Conservation (phyloP, 1,284 basidiomycete species). For the Pseudozyma thailandica region DNA sequence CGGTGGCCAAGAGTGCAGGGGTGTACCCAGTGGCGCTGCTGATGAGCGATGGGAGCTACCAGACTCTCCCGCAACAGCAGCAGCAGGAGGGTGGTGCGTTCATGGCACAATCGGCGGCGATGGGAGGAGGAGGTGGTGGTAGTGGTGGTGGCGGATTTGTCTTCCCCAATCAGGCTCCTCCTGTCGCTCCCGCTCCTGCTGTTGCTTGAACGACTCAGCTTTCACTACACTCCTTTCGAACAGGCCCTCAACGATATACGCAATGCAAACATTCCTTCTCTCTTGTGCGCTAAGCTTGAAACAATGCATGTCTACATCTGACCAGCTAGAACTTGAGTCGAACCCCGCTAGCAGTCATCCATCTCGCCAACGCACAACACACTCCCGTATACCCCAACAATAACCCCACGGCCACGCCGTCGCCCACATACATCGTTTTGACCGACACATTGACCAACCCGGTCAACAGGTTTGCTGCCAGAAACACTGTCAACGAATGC, state of each 20-base stretch:
- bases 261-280: too few species aligned
- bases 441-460: conserved; percentile 85
- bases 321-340: conserved; percentile 27
- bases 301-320: too few species aligned
- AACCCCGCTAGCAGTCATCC: conserved; percentile 15
- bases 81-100: too few species aligned
- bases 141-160: too few species aligned
- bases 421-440: conserved; percentile 81
- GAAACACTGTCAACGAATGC: conserved; percentile 82
- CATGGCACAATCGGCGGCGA: too few species aligned
- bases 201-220: too few species aligned
- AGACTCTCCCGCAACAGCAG: not conserved
- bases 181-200: too few species aligned
- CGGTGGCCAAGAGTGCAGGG: not conserved
- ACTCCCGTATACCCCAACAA: conserved; percentile 75
- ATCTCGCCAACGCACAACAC: conserved; percentile 71
- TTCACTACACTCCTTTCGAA: too few species aligned
- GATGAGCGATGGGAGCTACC: conserved; percentile 15
- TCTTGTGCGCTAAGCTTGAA: too few species aligned
- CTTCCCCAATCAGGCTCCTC: too few species aligned
- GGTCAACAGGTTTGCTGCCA: conserved; percentile 88
- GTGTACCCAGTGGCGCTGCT: conserved; percentile 4
- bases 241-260: too few species aligned
- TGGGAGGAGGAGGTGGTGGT: too few species aligned
- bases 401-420: conserved; percentile 75